These are phyloP conservation scores for Aureobasidium sp. DNA, from an alignment of 2,329 filamentous ascomycete species.

Conservation along the genomic window DNA sequence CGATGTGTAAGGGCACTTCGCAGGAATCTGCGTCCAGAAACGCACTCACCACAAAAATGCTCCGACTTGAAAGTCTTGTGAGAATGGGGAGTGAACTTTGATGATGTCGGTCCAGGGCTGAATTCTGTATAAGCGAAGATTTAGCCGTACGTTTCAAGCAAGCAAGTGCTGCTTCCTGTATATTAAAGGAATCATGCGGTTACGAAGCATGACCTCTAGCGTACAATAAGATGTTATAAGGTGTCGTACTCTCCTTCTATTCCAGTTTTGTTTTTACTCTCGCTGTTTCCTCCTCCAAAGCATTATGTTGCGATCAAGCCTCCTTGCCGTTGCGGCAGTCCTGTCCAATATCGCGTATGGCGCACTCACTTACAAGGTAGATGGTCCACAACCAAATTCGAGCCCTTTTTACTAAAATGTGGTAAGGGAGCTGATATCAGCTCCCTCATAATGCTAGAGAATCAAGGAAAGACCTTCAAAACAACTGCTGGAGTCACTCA, in stretches of 20 bases:
- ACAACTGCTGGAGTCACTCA: slow-evolving; percentile 20
- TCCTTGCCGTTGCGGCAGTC: not conserved
- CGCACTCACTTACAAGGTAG: slow-evolving; percentile 22
- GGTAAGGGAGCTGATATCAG: slow-evolving; percentile 29
- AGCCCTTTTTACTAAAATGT: too few species aligned
- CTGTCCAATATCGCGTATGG: slow-evolving; percentile 13
- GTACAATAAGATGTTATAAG: not conserved
- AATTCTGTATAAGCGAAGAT: not conserved
- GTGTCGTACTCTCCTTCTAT: not conserved
- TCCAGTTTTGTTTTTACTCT: not conserved
- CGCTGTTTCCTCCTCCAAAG: not conserved
- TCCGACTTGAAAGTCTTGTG: not conserved
- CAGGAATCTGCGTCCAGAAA: not conserved
- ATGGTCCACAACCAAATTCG: too few species aligned
- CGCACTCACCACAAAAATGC: not conserved
- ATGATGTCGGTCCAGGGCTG: not conserved
- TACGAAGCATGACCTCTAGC: not conserved
- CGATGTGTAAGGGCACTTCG: too few species aligned
- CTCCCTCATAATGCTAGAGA: slow-evolving; percentile 29
- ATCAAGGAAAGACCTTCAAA: slow-evolving; percentile 27
- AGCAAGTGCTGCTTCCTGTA: not conserved
- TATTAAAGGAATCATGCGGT: slow-evolving; percentile 2
- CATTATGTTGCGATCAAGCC: slow-evolving; percentile 4
- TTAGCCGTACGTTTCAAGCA: slow-evolving; percentile 2
- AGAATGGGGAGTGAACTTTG: not conserved